phyloP scores from a whole-genome alignment of 352 stramenopile genomes.

The Phytophthora tentaculata region DNA sequence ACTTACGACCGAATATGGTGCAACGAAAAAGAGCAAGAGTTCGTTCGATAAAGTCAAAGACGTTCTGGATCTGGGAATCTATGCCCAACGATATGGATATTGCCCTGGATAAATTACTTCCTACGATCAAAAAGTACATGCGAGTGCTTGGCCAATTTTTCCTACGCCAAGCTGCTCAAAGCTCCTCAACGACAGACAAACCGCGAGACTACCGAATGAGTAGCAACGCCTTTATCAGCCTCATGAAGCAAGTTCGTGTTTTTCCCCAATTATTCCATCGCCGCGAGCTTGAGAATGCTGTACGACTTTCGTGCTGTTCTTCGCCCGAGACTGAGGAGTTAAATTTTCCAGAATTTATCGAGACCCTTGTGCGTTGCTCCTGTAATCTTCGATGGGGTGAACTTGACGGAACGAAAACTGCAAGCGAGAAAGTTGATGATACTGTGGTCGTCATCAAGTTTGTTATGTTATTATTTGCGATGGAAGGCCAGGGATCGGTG shows the following conservation, averaged over 20 bases:
- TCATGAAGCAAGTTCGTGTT: conserved; percentile 62
- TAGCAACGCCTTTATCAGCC: conserved; percentile 38
- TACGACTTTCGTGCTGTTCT: conserved; percentile 44
- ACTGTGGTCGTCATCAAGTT: conserved; percentile 64
- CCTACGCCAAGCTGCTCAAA: conserved; percentile 29
- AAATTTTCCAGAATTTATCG: conserved; percentile 69
- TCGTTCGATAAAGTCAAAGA: conserved; percentile 4
- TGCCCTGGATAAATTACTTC: conserved; percentile 43
- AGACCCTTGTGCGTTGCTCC: conserved; percentile 61
- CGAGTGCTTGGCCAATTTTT: conserved; percentile 52
- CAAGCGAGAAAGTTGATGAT: conserved; percentile 10
- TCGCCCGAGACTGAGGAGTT: conserved; percentile 34
- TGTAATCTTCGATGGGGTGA: conserved; percentile 53
- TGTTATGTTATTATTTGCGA: conserved; percentile 79
- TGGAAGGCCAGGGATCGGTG: conserved; percentile 72
- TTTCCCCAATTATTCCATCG: conserved; percentile 70
- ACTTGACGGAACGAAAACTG: conserved; percentile 1
- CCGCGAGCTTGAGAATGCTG: conserved; percentile 54
- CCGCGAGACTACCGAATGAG: conserved; percentile 38
- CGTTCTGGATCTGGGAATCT: conserved; percentile 30
- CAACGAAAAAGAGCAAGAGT: conserved; percentile 9
- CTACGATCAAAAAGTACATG: conserved; percentile 52
- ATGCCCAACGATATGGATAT: conserved; percentile 40
- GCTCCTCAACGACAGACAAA: conserved; percentile 17
- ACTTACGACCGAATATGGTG: conserved; percentile 19